Evolutionary conservation across 2,329 filamentous ascomycete species (phyloP), one percentile per base, ranked within the genome.

Genomic region (Fonsecaea nubica): DNA sequence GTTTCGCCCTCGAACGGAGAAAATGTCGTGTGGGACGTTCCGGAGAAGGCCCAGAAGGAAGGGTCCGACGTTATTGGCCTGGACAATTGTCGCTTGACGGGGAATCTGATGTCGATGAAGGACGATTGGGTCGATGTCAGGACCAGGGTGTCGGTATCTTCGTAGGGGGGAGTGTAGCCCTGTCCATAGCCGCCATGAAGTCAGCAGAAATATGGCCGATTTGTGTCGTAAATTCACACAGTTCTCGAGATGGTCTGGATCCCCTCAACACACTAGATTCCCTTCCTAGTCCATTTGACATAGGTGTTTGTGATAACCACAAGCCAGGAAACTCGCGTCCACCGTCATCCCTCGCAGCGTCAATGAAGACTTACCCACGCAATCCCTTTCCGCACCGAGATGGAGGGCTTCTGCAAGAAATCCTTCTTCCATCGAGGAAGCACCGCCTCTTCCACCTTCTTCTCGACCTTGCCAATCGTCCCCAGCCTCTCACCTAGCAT

Each of bases 61-160:
- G 66, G 71, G 25, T 71, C 62, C 15, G 56, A 38, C 9, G 38
- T 57, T 33, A 68, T 45, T 9, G 63, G 63, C 45, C 42, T 45
- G 13, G 38, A 36, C 9, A 48, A n/a, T 18, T 67, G 58, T 21
- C 40, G 59, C 38, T 52, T 65, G 21, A 62, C 30, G 4, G 71
- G 69, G 35, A 73, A 72, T 12, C 72, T 66, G 42, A 73, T 68
- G 63, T 73, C 72, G 45, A 73, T 65, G 48, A 71, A 73, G 36
- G 30, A 55, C 12, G 63, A 62, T 25, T 63, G 52, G 8, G 64
- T 58, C 10, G 72, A 67, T 12, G 71, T 72, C 36, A 73, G 60
- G 9, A 72, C 72, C 4, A 73, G 60, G 8, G 69, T 71, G 36
- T 66, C 66, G 9, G 72, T 72, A 15, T 72, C 69, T 64, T 73